These are phyloP conservation scores for Lachnellula hyalina DNA, from an alignment of 2,329 filamentous ascomycete genomes.

Conservation along the genomic window DNA sequence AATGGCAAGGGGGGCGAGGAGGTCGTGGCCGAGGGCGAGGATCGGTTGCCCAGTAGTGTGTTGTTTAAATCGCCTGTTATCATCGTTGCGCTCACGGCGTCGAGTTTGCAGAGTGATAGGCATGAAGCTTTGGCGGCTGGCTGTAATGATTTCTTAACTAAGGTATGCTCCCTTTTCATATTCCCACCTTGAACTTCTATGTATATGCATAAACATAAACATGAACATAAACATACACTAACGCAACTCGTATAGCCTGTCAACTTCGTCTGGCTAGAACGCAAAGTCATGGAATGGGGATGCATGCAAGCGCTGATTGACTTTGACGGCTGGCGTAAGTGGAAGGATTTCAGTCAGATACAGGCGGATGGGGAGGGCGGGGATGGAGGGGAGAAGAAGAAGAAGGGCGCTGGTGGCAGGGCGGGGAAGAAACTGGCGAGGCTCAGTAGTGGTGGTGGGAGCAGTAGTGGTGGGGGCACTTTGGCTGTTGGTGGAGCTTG, in stretches of 20 bases:
- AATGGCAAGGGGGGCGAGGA: slow-evolving; percentile 42
- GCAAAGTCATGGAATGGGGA: slow-evolving; percentile 98
- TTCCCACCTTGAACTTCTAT: slow-evolving; percentile 1
- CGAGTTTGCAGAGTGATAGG: slow-evolving; percentile 88
- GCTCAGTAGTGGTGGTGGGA: slow-evolving; percentile 12
- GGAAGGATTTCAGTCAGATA: slow-evolving; percentile 71
- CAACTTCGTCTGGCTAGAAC: slow-evolving; percentile 94
- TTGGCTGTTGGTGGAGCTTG: too few relatives aligned
- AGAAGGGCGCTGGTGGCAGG: neutral
- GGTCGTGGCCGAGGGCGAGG: slow-evolving; percentile 47
- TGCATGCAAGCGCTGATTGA: slow-evolving; percentile 99
- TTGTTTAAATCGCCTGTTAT: slow-evolving; percentile 96
- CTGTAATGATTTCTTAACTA: slow-evolving; percentile 97
- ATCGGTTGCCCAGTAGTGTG: slow-evolving; percentile 60
- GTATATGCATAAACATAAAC: too few relatives aligned
- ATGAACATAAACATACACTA: slow-evolving; percentile 7
- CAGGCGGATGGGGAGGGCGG: slow-evolving; percentile 24
- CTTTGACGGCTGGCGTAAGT: slow-evolving; percentile 95
- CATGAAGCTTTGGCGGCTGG: slow-evolving; percentile 92
- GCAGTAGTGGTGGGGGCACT: neutral
- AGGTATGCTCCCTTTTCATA: slow-evolving; percentile 51
- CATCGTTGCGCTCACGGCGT: slow-evolving; percentile 93
- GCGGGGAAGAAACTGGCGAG: slow-evolving; percentile 21
- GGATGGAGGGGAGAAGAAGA: slow-evolving; percentile 24
- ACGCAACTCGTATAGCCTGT: slow-evolving; percentile 60